Percentiles rank a stretch among this genome's conserved stretches.
Conservation (phyloP, 1,139 yeast genomes). For the Schwanniomyces etchellsii region DNA sequence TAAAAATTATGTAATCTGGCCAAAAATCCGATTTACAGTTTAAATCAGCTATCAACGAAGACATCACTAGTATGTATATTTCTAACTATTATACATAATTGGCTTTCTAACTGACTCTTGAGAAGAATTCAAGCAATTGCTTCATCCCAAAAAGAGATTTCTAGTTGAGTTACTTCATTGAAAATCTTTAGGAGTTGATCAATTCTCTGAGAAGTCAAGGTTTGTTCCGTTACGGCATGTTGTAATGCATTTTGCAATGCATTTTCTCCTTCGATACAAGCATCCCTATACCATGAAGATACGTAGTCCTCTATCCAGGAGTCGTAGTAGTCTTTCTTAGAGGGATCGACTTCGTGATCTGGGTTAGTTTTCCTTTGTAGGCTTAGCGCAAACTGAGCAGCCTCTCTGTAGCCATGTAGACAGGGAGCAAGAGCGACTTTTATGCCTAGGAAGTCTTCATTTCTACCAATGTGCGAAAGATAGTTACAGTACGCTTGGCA, state of each 20-base stretch:
- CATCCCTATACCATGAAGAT: slow-evolving; percentile 50
- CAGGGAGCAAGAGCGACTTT: slow-evolving; percentile 74
- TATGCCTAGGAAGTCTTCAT: slow-evolving; percentile 57
- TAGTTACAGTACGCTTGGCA: slow-evolving; percentile 58
- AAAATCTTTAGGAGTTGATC: slow-evolving; percentile 54
- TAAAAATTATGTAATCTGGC: too few species aligned
- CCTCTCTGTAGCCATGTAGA: slow-evolving; percentile 64
- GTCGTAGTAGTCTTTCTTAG: slow-evolving; percentile 32
- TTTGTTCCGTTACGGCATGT: slow-evolving; percentile 22
- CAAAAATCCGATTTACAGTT: too few species aligned
- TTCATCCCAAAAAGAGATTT: slow-evolving; percentile 61
- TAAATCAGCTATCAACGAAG: too few species aligned
- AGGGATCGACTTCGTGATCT: slow-evolving; percentile 7
- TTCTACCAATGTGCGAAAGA: slow-evolving; percentile 46
- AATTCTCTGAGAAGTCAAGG: slow-evolving; percentile 31
- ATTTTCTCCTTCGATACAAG: slow-evolving; percentile 43
- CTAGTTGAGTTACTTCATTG: slow-evolving; percentile 52
- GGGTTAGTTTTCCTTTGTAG: slow-evolving; percentile 7
- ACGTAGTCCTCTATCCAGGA: slow-evolving; percentile 61
- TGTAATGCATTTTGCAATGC: slow-evolving; percentile 46
- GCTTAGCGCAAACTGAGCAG: slow-evolving; percentile 19
- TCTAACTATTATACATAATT: too few species aligned
- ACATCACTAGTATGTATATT: too few species aligned
- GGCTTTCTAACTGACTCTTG: too few species aligned
- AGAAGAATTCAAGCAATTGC: too few species aligned